These are phyloP conservation scores for Amanita jacksonii DNA, from an alignment of 768 basidiomycete species.

Conservation along the genomic window DNA sequence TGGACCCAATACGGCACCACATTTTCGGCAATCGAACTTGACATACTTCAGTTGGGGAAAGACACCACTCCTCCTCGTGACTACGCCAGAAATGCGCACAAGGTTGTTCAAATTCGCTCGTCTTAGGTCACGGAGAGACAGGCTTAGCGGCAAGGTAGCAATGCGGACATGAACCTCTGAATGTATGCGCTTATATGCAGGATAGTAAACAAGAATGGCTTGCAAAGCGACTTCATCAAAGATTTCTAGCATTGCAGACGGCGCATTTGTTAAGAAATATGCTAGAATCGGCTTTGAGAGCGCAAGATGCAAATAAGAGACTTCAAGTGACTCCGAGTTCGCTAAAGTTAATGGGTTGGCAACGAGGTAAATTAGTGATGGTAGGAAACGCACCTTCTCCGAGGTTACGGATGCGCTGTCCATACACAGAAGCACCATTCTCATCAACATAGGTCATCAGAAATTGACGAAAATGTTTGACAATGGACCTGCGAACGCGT, in stretches of 20 bases:
- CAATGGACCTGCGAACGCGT: slow-evolving; percentile 81
- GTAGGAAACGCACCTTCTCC: slow-evolving; percentile 73
- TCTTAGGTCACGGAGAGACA: slow-evolving; percentile 88
- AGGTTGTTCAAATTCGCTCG: slow-evolving; percentile 90
- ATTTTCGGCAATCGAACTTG: slow-evolving; percentile 96
- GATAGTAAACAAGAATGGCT: slow-evolving; percentile 92
- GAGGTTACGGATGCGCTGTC: slow-evolving; percentile 83
- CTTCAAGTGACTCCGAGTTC: slow-evolving; percentile 95
- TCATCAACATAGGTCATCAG: slow-evolving; percentile 95
- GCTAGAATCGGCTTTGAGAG: slow-evolving; percentile 90
- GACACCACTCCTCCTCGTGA: slow-evolving; percentile 90
- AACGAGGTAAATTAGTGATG: neutral
- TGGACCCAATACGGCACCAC: slow-evolving; percentile 87
- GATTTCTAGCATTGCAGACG: slow-evolving; percentile 83
- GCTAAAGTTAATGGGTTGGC: slow-evolving; percentile 36
- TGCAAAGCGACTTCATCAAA: slow-evolving; percentile 94
- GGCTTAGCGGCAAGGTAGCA: slow-evolving; percentile 83
- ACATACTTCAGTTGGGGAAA: slow-evolving; percentile 99
- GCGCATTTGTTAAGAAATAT: slow-evolving; percentile 95
- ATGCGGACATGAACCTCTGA: slow-evolving; percentile 97
- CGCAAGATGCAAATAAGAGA: slow-evolving; percentile 93
- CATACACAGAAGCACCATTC: slow-evolving; percentile 85
- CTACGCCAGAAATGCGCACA: slow-evolving; percentile 91
- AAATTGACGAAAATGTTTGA: slow-evolving; percentile 90
- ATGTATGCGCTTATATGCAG: slow-evolving; percentile 93